A percentile compares a stretch with the other conserved stretches of the same genome.
Evolutionary conservation across 1,139 yeast genomes (phyloP).

Genomic region (Lizanozyma gosingica): DNA sequence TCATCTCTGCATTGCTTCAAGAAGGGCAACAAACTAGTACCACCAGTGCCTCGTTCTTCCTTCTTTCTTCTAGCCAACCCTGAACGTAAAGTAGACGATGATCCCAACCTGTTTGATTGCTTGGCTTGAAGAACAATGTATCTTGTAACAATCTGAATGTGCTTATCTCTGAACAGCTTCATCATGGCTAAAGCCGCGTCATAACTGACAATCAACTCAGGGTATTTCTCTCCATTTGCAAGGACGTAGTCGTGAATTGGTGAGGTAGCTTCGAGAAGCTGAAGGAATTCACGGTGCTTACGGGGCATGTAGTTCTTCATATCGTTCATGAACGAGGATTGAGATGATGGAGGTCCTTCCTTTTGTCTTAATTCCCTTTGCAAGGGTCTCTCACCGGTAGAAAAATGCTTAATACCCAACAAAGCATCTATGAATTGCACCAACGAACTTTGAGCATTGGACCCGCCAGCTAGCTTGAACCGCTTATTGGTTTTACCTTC

Average conservation of each 20-base stretch:
- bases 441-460: slow-evolving; percentile 87
- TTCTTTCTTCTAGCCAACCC: slow-evolving; percentile 47
- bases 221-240: slow-evolving; percentile 23
- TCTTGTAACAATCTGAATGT: slow-evolving; percentile 84
- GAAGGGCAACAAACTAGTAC: slow-evolving; percentile 85
- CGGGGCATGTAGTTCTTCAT: slow-evolving; percentile 91
- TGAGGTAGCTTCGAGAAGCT: slow-evolving; percentile 46
- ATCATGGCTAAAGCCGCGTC: slow-evolving; percentile 90
- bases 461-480: slow-evolving; percentile 68
- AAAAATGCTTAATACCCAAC: slow-evolving; percentile 66
- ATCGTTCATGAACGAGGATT: slow-evolving; percentile 63
- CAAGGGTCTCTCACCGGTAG: slow-evolving; percentile 56
- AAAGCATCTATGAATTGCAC: slow-evolving; percentile 80
- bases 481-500: slow-evolving; percentile 57
- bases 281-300: slow-evolving; percentile 66
- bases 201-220: slow-evolving; percentile 61
- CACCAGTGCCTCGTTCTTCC: slow-evolving; percentile 83
- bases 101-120: slow-evolving; percentile 41
- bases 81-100: slow-evolving; percentile 46
- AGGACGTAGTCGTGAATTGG: slow-evolving; percentile 58
- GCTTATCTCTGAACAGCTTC: slow-evolving; percentile 83
- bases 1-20: slow-evolving; percentile 94
- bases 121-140: slow-evolving; percentile 76
- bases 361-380: slow-evolving; percentile 10
- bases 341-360: slow-evolving; percentile 6